These are phyloP conservation scores for Gloeophyllum trabeum DNA, from an alignment of 768 basidiomycete species.

Conservation along the genomic window DNA sequence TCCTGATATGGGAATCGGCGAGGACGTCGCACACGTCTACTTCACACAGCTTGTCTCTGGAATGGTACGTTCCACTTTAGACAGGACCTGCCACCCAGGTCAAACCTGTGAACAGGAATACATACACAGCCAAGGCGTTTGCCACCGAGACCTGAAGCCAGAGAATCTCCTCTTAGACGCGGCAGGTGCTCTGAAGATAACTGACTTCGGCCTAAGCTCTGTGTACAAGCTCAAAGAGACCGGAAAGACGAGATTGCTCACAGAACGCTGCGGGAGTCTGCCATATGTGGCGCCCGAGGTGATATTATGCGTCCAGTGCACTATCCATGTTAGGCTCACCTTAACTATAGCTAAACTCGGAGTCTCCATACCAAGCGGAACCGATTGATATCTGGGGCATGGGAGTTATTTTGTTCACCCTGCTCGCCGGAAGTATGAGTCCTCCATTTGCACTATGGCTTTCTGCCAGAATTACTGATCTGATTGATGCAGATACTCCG, in stretches of 20 bases:
- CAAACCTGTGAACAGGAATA: slow-evolving; percentile 39
- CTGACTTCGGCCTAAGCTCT: slow-evolving; percentile 89
- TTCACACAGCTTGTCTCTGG: slow-evolving; percentile 81
- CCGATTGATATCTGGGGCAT: slow-evolving; percentile 95
- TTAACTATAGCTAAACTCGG: slow-evolving; percentile 22
- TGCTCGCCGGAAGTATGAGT: slow-evolving; percentile 84
- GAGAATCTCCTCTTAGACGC: slow-evolving; percentile 87
- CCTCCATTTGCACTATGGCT: slow-evolving; percentile 8
- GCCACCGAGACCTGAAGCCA: slow-evolving; percentile 94
- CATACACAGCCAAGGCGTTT: slow-evolving; percentile 83
- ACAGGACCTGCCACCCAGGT: slow-evolving; percentile 1
- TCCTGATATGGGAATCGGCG: slow-evolving; percentile 79
- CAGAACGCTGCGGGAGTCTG: slow-evolving; percentile 81
- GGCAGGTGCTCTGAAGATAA: slow-evolving; percentile 80
- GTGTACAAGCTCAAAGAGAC: slow-evolving; percentile 79
- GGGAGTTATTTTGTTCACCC: slow-evolving; percentile 87
- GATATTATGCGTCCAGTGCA: slow-evolving; percentile 7
- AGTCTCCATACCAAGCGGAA: slow-evolving; percentile 72
- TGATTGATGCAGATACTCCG: slow-evolving; percentile 65
- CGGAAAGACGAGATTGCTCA: slow-evolving; percentile 65
- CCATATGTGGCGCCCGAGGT: slow-evolving; percentile 96
- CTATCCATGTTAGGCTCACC: not conserved
- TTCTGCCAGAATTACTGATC: not conserved
- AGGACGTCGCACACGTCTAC: slow-evolving; percentile 84
- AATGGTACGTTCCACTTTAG: slow-evolving; percentile 36